These are phyloP conservation scores for Physcomitrellopsis africana DNA, from an alignment of 225 moss, liverwort and hornwort species.

Conservation along the genomic window DNA sequence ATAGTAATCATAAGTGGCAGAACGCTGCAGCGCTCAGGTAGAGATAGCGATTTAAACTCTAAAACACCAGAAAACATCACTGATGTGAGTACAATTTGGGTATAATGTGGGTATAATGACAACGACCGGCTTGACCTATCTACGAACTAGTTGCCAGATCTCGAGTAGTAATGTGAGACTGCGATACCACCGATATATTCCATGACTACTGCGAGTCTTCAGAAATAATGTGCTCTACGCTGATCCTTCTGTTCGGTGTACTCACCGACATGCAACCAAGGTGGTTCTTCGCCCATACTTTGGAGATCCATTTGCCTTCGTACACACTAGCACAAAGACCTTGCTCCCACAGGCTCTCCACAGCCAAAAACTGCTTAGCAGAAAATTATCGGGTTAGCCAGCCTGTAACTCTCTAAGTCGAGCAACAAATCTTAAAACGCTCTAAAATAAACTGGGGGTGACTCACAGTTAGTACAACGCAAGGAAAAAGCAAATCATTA, in stretches of 20 bases:
- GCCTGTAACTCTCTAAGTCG: conserved; percentile 6
- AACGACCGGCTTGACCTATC: not conserved
- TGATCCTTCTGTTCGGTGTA: not conserved
- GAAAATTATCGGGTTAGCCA: conserved; percentile 21
- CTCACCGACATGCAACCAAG: conserved; percentile 89
- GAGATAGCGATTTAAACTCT: not conserved
- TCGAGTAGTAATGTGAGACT: conserved; percentile 9
- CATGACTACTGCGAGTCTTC: not conserved
- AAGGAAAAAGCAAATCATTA: conserved; percentile 1
- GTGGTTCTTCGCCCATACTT: conserved; percentile 92
- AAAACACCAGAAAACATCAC: conserved; percentile 18
- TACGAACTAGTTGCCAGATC: conserved; percentile 14
- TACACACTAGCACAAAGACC: conserved; percentile 92
- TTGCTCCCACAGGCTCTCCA: conserved; percentile 90
- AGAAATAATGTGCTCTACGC: not conserved
- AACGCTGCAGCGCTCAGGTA: not conserved
- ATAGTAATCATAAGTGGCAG: not conserved
- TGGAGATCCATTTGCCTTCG: conserved; percentile 91
- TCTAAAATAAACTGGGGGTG: conserved; percentile 8
- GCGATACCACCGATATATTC: conserved; percentile 4
- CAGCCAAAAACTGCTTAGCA: conserved; percentile 74
- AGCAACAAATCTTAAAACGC: not conserved
- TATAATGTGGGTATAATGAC: not conserved
- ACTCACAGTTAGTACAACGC: conserved; percentile 5
- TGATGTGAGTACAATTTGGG: not conserved